Evolutionary conservation across 192 early-diverging fungal species (phyloP), one percentile per base, ranked within the genome.

Genomic region (Backusella tarrabulga): DNA sequence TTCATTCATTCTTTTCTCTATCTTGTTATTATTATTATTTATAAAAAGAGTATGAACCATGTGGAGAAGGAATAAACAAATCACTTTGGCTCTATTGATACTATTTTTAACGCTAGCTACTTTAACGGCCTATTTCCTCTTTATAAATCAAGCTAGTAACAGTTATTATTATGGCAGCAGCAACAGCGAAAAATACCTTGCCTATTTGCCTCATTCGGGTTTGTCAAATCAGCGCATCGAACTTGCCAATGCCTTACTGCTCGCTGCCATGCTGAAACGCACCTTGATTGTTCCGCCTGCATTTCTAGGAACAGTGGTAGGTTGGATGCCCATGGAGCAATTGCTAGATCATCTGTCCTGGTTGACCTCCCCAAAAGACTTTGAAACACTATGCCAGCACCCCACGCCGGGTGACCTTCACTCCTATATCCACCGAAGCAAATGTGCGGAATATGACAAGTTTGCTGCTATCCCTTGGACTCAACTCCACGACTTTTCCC

Each of bases 171-270:
- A 8, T 15, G 12, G 46, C 26, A 32, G 15, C 23, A 72, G n/a
- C 6, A 71, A 41, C 36, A 60, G n/a, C 73, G 77, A 89, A 76
- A 79, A 79, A n/a, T 89, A 84, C 70, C 77, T 90, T 17, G 83
- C 88, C 17, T 90, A 90, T 71, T 71, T 85, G 12, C 83, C 88
- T 9, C 88, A 90, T 68, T 84, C 81, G 42, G 89, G 89, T 21
- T 82, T 89, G 67, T 86, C 85, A 36, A 90, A 90, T 63, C 89
- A 90, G 67, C 85, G 87, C 1, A 88, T 84, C 29, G 85, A 81
- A 32, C 83, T 90, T 50, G 89, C 83, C 17, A 90, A 90, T 54
- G 87, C 86, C 0, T 75, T 90, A 23, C 60, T 90, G 6, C 74
- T 90, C 8, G 86, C 89, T 36, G 85, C 78, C 17, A 79, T 86